A percentile compares a stretch with the other conserved stretches of the same genome.
These are phyloP conservation scores for Stenocarpella maydis DNA, from an alignment of 2,329 filamentous ascomycete genomes.

Conservation along the genomic window DNA sequence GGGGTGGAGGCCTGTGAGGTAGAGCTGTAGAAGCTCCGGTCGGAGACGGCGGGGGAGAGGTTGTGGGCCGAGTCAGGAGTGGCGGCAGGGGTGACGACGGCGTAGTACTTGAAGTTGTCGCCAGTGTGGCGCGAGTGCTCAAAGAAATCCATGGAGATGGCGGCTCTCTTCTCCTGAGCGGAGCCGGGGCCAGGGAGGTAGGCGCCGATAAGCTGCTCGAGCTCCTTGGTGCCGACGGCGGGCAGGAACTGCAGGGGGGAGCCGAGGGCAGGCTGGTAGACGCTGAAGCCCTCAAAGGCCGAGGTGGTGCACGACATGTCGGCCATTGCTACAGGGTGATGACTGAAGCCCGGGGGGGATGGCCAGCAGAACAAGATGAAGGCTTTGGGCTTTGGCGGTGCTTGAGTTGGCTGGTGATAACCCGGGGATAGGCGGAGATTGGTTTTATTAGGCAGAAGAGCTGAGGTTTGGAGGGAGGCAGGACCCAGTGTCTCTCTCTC, in stretches of 20 bases:
- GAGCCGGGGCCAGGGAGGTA: conserved; percentile 63
- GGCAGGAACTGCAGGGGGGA: conserved; percentile 71
- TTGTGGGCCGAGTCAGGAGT: conserved; percentile 57
- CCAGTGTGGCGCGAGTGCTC: conserved; percentile 61
- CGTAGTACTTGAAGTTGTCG: conserved; percentile 68
- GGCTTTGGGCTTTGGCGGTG: conserved; percentile 7
- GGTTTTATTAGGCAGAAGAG: conserved; percentile 18
- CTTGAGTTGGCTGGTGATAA: background rate
- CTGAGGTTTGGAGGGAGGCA: conserved; percentile 16
- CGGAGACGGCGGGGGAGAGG: conserved; percentile 58
- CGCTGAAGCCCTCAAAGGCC: conserved; percentile 61
- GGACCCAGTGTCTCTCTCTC: conserved; percentile 10
- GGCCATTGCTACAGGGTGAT: conserved; percentile 41
- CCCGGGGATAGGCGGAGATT: conserved; percentile 29
- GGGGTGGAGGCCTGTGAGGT: conserved; percentile 35
- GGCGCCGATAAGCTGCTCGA: conserved; percentile 66
- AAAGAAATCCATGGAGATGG: conserved; percentile 67
- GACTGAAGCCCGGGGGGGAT: background rate
- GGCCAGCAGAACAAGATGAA: conserved; percentile 3
- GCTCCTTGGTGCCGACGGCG: conserved; percentile 67
- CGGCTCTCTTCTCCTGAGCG: conserved; percentile 66
- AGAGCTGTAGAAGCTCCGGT: conserved; percentile 55
- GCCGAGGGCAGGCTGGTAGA: conserved; percentile 66
- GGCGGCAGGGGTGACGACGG: conserved; percentile 51
- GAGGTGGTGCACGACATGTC: conserved; percentile 47